phyloP scores from a whole-genome alignment of 2,329 filamentous ascomycete species.

The Parastagonospora nodorum region DNA sequence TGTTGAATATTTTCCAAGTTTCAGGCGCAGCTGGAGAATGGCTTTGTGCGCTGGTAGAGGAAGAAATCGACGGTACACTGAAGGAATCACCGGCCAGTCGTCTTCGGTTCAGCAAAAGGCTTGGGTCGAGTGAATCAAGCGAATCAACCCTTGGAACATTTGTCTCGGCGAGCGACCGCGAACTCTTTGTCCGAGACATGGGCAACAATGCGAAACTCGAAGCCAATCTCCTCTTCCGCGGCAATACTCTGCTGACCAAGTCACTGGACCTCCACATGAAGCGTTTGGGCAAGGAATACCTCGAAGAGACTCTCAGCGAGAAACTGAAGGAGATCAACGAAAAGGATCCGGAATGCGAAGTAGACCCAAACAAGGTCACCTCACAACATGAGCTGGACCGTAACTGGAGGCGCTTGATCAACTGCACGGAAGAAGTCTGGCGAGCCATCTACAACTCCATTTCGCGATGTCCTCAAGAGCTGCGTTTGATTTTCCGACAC shows the following conservation, averaged over 20 bases:
- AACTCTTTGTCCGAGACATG: constrained; percentile 76
- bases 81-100: constrained; percentile 75
- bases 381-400: constrained; percentile 73
- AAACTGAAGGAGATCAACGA: constrained; percentile 90
- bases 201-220: constrained; percentile 80
- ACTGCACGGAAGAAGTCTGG: constrained; percentile 83
- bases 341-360: constrained; percentile 88
- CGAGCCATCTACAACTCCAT: constrained; percentile 78
- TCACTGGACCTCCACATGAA: constrained; percentile 96
- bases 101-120: constrained; percentile 71
- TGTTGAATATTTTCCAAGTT: constrained; percentile 95
- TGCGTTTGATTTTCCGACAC: constrained; percentile 86
- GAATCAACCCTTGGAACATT: constrained; percentile 52
- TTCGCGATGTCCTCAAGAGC: constrained; percentile 74
- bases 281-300: constrained; percentile 86
- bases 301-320: constrained; percentile 84
- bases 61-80: constrained; percentile 92
- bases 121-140: constrained; percentile 71
- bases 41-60: constrained; percentile 91
- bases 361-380: constrained; percentile 81
- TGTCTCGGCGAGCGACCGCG: constrained; percentile 62
- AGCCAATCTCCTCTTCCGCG: constrained; percentile 91
- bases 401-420: constrained; percentile 80
- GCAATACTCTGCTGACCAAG: constrained; percentile 92
- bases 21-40: constrained; percentile 83